These are phyloP conservation scores for Floccularia luteovirens DNA, from an alignment of 768 basidiomycete species.

Conservation along the genomic window DNA sequence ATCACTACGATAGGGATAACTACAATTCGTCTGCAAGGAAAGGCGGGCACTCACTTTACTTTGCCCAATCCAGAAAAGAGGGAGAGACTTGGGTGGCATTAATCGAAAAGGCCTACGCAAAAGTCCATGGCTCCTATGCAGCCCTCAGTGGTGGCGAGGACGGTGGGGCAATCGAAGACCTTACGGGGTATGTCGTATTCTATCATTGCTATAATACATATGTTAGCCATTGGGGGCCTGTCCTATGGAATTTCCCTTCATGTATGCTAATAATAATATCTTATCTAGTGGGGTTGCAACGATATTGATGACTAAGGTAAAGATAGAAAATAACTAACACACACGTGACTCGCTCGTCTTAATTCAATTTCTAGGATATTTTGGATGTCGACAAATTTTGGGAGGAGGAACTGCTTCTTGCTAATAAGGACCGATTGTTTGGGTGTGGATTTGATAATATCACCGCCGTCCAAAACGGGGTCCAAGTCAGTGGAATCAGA, in stretches of 20 bases:
- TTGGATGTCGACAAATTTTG: conserved; percentile 26
- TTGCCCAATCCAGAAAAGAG: conserved; percentile 29
- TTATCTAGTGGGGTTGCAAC: conserved; percentile 15
- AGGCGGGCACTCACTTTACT: conserved; percentile 33
- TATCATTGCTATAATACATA: no score
- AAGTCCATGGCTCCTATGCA: conserved; percentile 24
- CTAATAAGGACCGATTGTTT: conserved; percentile 26
- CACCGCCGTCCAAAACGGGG: conserved; percentile 17
- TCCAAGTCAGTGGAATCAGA: conserved; percentile 9
- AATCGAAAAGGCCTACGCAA: conserved; percentile 40
- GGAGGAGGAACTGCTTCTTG: conserved; percentile 24
- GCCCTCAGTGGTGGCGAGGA: conserved; percentile 12
- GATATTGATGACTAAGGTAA: conserved; percentile 14
- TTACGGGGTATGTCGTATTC: conserved; percentile 22
- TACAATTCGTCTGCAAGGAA: conserved; percentile 30
- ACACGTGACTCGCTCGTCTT: neutral
- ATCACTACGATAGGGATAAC: conserved; percentile 31
- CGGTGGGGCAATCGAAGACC: conserved; percentile 29
- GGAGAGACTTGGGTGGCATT: conserved; percentile 42
- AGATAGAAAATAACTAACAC: neutral
- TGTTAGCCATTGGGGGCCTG: no score
- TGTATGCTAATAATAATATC: neutral
- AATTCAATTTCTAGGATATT: conserved; percentile 11
- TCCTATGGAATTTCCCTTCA: neutral
- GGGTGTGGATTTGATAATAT: conserved; percentile 21